Evolutionary conservation across 805 yeast species (phyloP).

Genomic region (Candida ascalaphidarum): DNA sequence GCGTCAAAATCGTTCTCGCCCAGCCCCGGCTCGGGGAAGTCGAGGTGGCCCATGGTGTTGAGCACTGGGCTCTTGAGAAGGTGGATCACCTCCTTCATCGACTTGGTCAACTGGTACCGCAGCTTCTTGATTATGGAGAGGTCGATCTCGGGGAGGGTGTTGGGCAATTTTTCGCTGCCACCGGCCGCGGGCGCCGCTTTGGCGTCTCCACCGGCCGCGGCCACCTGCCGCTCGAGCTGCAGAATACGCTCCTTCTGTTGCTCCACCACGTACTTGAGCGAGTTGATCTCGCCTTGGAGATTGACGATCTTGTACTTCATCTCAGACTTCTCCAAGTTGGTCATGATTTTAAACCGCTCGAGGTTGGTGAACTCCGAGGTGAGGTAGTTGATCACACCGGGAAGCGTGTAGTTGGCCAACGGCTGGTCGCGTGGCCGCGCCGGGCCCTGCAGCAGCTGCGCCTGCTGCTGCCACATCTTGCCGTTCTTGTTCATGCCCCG

Average conservation of each 20-base stretch:
- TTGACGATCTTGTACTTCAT: conserved; percentile 44
- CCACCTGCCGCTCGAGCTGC: too few relatives aligned
- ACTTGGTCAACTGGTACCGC: conserved; percentile 21
- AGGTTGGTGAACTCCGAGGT: conserved; percentile 49
- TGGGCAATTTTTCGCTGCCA: not conserved
- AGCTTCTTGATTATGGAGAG: conserved; percentile 22
- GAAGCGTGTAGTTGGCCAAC: conserved; percentile 38
- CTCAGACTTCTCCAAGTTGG: conserved; percentile 44
- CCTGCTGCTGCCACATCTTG: too few relatives aligned
- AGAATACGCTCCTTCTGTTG: conserved; percentile 30
- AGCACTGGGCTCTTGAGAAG: conserved; percentile 21
- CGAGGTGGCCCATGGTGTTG: conserved; percentile 9
- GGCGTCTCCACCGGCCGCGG: too few relatives aligned
- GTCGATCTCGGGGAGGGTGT: conserved; percentile 23
- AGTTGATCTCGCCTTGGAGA: conserved; percentile 44
- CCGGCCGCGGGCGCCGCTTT: conserved; percentile 3
- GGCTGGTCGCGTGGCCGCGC: conserved; percentile 1
- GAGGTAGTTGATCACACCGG: conserved; percentile 51
- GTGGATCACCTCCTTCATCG: conserved; percentile 27
- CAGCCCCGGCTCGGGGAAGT: conserved; percentile 11
- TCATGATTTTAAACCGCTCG: conserved; percentile 35
- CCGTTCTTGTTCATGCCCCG: too few relatives aligned
- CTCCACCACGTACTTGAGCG: conserved; percentile 32
- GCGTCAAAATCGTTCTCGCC: conserved; percentile 10
- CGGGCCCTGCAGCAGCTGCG: too few relatives aligned